Evolutionary conservation across 495 filamentous ascomycete genomes (phyloP).

Genomic region (Immersiella caudata): DNA sequence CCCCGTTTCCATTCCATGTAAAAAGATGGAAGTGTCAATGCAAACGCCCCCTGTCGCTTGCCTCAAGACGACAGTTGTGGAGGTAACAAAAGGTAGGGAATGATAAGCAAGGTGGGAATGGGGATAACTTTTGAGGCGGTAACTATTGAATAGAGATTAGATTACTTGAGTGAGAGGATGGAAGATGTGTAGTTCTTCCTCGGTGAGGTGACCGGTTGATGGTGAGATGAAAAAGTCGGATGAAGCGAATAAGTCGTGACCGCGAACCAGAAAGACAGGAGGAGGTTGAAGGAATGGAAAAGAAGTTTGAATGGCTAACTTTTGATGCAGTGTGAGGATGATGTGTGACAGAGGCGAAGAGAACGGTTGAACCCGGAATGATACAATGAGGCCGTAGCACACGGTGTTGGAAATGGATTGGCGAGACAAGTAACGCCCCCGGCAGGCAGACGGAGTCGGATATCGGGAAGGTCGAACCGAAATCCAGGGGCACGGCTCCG

Average conservation of each 20-base stretch:
- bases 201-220: neutral
- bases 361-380: no score
- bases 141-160: neutral
- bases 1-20: neutral
- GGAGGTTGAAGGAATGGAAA: no score
- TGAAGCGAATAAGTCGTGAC: no score
- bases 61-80: neutral
- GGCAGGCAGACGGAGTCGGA: neutral
- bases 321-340: no score
- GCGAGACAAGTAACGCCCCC: neutral
- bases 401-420: no score
- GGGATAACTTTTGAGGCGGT: neutral
- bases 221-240: neutral
- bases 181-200: neutral
- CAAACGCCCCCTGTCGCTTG: neutral
- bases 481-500: no score
- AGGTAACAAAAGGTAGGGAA: neutral
- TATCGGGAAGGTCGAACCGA: neutral
- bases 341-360: no score
- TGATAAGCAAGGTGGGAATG: neutral
- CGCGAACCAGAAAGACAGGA: no score
- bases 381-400: no score
- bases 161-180: neutral
- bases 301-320: no score
- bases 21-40: neutral